Base-by-base conservation (phyloP, 2,329 filamentous ascomycete genomes). In the Cladobotryum protrusum region DNA sequence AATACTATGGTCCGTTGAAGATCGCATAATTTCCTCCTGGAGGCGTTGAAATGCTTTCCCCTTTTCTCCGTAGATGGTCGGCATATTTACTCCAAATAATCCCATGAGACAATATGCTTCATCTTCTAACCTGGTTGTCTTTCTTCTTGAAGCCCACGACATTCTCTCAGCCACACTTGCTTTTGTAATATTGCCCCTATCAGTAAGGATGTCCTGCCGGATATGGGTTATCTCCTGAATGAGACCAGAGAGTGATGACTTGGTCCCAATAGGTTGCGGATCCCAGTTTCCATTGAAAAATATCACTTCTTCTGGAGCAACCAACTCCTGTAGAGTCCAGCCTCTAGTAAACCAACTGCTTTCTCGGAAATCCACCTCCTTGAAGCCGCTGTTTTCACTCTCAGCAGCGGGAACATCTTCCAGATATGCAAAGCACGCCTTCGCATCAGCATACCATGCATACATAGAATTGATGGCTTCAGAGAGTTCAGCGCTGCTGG, bases 251-350 rank as follows among this genome's bases (percentile, higher is more conserved):
- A 64, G 37, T 1, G 50, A 44, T 2, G 37, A 17, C 43, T 61
- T 65, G 3, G 54, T 57, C 2, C 66, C 66, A 1, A 66, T 48
- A 1, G 37, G 47, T 0, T 24, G 15, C 24, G 24, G 24, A 29
- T 29, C 24, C 67, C 66, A 71, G 2, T 45, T 39, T 0, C 14
- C 12, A 35, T 63, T 55, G 54, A 59, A 68, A 51, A 72, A 70
- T 3, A 52, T 15, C 1, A 69, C 18, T 0, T 52, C 37, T 1
- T 13, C 14, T 1, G 65, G 66, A 0, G 67, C 85, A 5, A 89
- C 72, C 0, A 86, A 82, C 64, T 88, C 82, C 61, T 85, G 85
- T 55, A 85, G 68, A 0, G 82, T 87, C 59, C 81, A 79, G 14
- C 66, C 66, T 78, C 75, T 55, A 1, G 57, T 62, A 47, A 68